These are phyloP conservation scores for Emmonsiellopsis sp. DNA, from an alignment of 2,329 filamentous ascomycete genomes.

Conservation along the genomic window DNA sequence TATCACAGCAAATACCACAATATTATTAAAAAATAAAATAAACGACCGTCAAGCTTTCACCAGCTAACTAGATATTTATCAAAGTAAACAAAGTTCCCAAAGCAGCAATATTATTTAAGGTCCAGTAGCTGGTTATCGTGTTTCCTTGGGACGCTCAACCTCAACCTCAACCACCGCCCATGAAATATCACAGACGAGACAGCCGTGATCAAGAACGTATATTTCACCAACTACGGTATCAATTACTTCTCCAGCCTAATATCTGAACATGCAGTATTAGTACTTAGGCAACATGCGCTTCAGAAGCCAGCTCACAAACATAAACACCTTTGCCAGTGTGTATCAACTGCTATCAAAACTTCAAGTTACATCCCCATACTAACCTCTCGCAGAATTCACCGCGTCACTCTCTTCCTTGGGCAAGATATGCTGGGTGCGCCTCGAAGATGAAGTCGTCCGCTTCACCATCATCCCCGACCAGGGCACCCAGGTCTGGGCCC, in stretches of 20 bases:
- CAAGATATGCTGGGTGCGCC: constrained; percentile 81
- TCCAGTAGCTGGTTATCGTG: too few relatives aligned
- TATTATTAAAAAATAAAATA: too few relatives aligned
- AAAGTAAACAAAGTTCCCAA: neutral
- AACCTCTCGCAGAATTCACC: constrained; percentile 43
- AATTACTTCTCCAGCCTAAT: neutral
- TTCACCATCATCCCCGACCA: constrained; percentile 94
- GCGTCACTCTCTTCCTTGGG: constrained; percentile 58
- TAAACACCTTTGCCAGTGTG: constrained; percentile 46
- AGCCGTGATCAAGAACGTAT: too few relatives aligned
- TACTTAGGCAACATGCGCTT: constrained; percentile 37
- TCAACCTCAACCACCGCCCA: too few relatives aligned
- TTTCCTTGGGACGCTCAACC: too few relatives aligned
- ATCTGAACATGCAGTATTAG: neutral
- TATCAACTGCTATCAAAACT: constrained; percentile 8
- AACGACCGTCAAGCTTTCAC: neutral
- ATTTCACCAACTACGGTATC: too few relatives aligned
- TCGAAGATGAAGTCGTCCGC: constrained; percentile 77
- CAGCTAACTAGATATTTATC: neutral
- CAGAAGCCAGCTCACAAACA: constrained; percentile 44
- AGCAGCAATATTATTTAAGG: neutral
- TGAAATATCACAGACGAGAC: too few relatives aligned
- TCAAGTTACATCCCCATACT: neutral
- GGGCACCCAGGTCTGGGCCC: constrained; percentile 95
- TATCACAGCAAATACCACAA: too few relatives aligned